Evolutionary conservation across 2,329 filamentous ascomycete species (phyloP), one percentile per base, ranked within the genome.

Genomic region (Colletotrichum siamense): DNA sequence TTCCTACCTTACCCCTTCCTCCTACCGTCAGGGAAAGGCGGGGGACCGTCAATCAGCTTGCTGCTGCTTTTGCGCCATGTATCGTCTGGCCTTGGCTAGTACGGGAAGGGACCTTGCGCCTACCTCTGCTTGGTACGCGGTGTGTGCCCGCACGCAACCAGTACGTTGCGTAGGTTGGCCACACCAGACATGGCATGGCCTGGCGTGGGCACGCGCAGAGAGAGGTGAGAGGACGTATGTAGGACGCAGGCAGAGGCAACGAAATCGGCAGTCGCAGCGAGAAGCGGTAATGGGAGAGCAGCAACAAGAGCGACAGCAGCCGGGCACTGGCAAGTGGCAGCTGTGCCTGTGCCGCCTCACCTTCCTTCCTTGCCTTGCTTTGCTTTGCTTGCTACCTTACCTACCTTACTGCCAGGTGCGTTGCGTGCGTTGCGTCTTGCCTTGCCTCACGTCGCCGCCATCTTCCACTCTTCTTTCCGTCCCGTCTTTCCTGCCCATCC

Each of bases 81-180:
- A 75, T 57, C 73, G n/a, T 57, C 39, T 34, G 22, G 68, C 73
- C 73, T 67, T 61, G 69, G 30, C 55, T 57, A 76, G 63, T 70
- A 64, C 63, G 57, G 57, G 59, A 59, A 24, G 69, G 44, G 72
- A 73, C 73, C 18, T 76, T 12, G 26, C 30, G 57, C 57, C 57
- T 61, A 18, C 26, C 57, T 30, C 9, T 61, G 30, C 28, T 67
- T 65, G 65, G 44, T 66, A 26, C 34, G 49, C 66, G 34, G 67
- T n/a, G 72, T 61, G 61, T 71, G 61, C 24, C 68, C 61, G 49
- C 61, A 44, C 61, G 72, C 59, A 75, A 71, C 72, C 68, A 68
- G 49, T 55, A 55, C 65, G 34, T 63, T 44, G 26, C 30, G 22
- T 55, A 52, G 44, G 44, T 52, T 44, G 44, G 36, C 67, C 71